Evolutionary conservation across 2,329 filamentous ascomycete species (phyloP), one percentile per base, ranked within the genome.

Genomic region (Trichoderma atrobrunneum): DNA sequence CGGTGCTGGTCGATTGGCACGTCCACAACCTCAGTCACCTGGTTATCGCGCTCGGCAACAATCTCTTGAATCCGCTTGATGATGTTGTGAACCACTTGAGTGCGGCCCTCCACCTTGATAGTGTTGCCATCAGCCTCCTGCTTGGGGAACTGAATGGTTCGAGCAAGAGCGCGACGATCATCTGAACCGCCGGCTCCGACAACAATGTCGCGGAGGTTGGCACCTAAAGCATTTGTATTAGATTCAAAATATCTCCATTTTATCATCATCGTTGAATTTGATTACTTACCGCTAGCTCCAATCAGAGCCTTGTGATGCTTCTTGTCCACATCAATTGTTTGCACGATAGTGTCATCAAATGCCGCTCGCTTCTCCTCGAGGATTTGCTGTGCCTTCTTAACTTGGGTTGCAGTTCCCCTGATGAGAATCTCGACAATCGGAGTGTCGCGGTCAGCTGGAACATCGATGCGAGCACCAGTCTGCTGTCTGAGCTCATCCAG

Each of bases 111-210:
- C 7, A 99, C 86, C 80, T 92, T 95, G 82, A 99, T 97, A 30
- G 88, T 88, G 78, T 92, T 93, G 59, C 93, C 94, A 73, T 92
- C 91, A 67, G 91, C 89, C 72, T 97, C 95, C 75, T 93, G 91
- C 80, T 95, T 94, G 72, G 96, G 96, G 86, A 99, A 98, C 81
- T 95, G 94, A 73, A 99, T 94, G 77, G 95, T 94, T 74, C 95
- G 93, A 66, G 94, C 93, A 77, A 96, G 89, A 74, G 93, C 91
- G 54, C 93, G 91, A 74, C 92, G 89, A 79, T 97, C 95, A 76
- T 94, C 92, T 48, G 95, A 94, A 11, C 96, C 97, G 74, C 96
- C 97, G 61, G 96, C 95, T 77, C 93, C 89, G 69, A 92, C 86
- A 70, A 99, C 93, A 73, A 99, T 94, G 74, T 93, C 91, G 74